A percentile compares a stretch with the other conserved stretches of the same genome.
phyloP scores from a whole-genome alignment of 2,329 filamentous ascomycete species.

The Xylariaceae sp. region DNA sequence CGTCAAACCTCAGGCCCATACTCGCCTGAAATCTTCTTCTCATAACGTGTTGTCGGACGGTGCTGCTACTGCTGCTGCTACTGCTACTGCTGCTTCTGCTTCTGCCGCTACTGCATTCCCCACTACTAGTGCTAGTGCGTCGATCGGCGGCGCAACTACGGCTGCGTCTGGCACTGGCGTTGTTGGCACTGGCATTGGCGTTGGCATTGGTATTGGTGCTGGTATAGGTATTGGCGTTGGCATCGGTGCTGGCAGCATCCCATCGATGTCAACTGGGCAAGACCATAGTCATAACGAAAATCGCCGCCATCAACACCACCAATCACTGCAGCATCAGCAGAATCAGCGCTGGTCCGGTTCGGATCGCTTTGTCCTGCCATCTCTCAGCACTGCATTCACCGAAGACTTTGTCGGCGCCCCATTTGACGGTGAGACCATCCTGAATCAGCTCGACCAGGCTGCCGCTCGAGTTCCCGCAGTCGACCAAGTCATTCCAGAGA shows the following conservation, averaged over 20 bases:
- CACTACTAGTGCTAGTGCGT: slow-evolving; percentile 19
- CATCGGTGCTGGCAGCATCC: slow-evolving; percentile 14
- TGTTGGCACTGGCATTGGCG: slow-evolving; percentile 13
- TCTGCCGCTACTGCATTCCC: slow-evolving; percentile 20
- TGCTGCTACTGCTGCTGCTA: slow-evolving; percentile 20
- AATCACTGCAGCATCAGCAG: slow-evolving; percentile 8
- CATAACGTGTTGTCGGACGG: slow-evolving; percentile 8
- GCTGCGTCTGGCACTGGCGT: slow-evolving; percentile 14
- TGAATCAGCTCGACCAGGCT: slow-evolving; percentile 52
- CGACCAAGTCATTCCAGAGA: slow-evolving; percentile 31
- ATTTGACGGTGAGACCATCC: slow-evolving; percentile 58
- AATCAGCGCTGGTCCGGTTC: slow-evolving; percentile 33
- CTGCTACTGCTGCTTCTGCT: slow-evolving; percentile 19
- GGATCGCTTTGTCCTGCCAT: slow-evolving; percentile 31
- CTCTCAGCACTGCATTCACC: slow-evolving; percentile 41
- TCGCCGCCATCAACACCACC: not conserved
- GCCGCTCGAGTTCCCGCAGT: slow-evolving; percentile 36
- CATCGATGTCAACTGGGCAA: slow-evolving; percentile 14
- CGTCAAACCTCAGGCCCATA: not conserved
- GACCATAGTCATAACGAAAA: slow-evolving; percentile 4
- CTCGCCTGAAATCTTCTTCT: not conserved
- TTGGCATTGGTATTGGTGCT: slow-evolving; percentile 12
- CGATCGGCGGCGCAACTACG: slow-evolving; percentile 9
- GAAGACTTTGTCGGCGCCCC: slow-evolving; percentile 60
- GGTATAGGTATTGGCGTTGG: slow-evolving; percentile 12